Base-by-base conservation (phyloP, 2,329 filamentous ascomycete species). In the Tolypocladium capitatum region DNA sequence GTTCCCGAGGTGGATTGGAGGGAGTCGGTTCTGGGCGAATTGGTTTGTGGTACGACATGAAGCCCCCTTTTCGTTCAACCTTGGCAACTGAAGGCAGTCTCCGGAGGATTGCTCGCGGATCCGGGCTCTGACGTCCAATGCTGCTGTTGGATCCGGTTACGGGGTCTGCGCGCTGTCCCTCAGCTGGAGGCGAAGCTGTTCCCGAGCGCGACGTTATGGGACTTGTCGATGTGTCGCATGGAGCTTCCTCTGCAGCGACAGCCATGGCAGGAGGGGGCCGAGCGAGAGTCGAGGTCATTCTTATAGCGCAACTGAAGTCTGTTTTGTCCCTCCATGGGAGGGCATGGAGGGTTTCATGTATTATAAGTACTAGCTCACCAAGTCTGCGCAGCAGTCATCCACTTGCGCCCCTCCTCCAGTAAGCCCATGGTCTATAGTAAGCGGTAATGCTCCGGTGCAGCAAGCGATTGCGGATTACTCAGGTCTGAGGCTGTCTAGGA, bases 51-150 rank as follows among this genome's bases (percentile, higher is more conserved):
- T 69, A 68, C 28, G 67, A 60, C 46, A 58, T 63, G 46, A 67
- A 64, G 43, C 59, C 66, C 44, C 57, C 56, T 49, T 55, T 63
- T 43, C 56, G 56, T 33, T 57, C 56, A 11, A 52, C 51, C 48
- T 56, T 58, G 32, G 58, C 46, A 47, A 58, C 56, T 42, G 62
- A 60, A 31, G 61, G 62, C 45, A 68, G 58, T 49, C 70, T 68
- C 55, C 71, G 67, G 53, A 61, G 70, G 21, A 72, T 75, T 40
- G 71, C 57, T 52, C 71, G 66, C 56, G 69, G 73, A 53, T 68
- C 62, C 46, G 61, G 62, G 35, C 42, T 38, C 24, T 2, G 11
- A 14, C 8, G 14, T 24, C 44, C 21, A 14, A 16, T 11, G 27
- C 30, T 28, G 31, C 16, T n/a, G 36, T 47, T 33, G 11, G 21